These are phyloP conservation scores for Cyclostephanos tholiformis DNA, from an alignment of 108 stramenopile species.

Conservation along the genomic window DNA sequence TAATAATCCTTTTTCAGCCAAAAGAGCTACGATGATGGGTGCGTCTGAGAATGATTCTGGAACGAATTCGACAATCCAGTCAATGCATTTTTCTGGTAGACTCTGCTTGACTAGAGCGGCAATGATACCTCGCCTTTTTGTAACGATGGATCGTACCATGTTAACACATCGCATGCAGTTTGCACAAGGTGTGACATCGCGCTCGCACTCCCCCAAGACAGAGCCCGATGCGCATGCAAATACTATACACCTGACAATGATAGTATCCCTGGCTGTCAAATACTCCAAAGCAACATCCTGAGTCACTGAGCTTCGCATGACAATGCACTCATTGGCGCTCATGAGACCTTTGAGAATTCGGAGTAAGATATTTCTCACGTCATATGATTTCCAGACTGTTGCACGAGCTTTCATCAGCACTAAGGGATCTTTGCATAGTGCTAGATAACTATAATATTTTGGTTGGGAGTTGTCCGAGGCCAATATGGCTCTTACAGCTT, in stretches of 20 bases:
- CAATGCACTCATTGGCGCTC: conserved; percentile 54
- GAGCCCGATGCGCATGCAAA: conserved; percentile 28
- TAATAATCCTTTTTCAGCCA: conserved; percentile 55
- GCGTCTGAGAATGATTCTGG: conserved; percentile 72
- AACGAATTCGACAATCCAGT: conserved; percentile 72
- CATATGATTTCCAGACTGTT: conserved; percentile 56
- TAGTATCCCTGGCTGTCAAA: conserved; percentile 55
- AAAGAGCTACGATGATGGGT: conserved; percentile 37
- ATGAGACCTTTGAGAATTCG: conserved; percentile 49
- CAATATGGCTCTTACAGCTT: conserved; percentile 56
- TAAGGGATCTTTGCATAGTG: conserved; percentile 67
- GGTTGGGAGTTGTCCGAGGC: conserved; percentile 46
- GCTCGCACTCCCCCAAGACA: conserved; percentile 23
- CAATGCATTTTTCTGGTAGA: conserved; percentile 48
- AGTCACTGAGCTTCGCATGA: conserved; percentile 18
- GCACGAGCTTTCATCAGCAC: conserved; percentile 61
- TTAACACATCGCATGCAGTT: conserved; percentile 54
- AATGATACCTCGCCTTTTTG: conserved; percentile 54
- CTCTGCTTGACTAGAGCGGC: conserved; percentile 69
- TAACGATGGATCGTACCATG: conserved; percentile 56
- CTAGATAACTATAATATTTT: conserved; percentile 52
- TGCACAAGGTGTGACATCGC: conserved; percentile 1
- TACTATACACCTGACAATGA: conserved; percentile 64
- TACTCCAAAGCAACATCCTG: conserved; percentile 46
- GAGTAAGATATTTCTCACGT: conserved; percentile 59